Evolutionary conservation across 306 rosid species (phyloP).

Genomic region (Elaeagnus macrophylla): DNA sequence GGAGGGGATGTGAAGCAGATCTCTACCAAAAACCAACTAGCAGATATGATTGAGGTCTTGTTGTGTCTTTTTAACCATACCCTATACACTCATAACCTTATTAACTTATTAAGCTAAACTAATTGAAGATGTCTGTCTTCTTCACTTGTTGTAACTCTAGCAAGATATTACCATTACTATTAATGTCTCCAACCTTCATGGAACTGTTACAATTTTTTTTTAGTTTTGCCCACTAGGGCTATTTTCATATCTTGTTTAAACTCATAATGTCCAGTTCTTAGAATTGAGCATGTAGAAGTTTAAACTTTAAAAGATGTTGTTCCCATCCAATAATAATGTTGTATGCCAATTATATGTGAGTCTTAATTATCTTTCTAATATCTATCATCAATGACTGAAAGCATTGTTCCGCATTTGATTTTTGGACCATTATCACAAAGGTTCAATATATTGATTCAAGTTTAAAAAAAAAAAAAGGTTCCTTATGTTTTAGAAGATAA

Average conservation of each 20-base stretch:
- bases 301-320: background rate
- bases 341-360: background rate
- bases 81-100: slow-evolving; percentile 4
- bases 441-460: too few species aligned
- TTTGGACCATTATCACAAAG: too few species aligned
- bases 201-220: too few species aligned
- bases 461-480: too few species aligned
- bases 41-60: slow-evolving; percentile 87
- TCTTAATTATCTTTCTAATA: background rate
- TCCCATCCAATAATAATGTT: background rate
- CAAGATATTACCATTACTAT: too few species aligned
- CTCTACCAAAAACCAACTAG: slow-evolving; percentile 46
- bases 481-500: too few species aligned
- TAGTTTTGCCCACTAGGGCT: too few species aligned
- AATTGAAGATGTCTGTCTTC: slow-evolving; percentile 9
- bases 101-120: slow-evolving; percentile 8
- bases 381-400: background rate
- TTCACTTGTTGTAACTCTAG: background rate
- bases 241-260: too few species aligned
- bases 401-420: too few species aligned
- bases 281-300: too few species aligned
- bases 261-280: too few species aligned
- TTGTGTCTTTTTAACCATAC: slow-evolving; percentile 41
- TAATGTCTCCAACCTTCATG: too few species aligned
- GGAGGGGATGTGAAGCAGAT: slow-evolving; percentile 99